Evolutionary conservation across 2,329 filamentous ascomycete genomes (phyloP).

Genomic region (Ceratocystis papillata): DNA sequence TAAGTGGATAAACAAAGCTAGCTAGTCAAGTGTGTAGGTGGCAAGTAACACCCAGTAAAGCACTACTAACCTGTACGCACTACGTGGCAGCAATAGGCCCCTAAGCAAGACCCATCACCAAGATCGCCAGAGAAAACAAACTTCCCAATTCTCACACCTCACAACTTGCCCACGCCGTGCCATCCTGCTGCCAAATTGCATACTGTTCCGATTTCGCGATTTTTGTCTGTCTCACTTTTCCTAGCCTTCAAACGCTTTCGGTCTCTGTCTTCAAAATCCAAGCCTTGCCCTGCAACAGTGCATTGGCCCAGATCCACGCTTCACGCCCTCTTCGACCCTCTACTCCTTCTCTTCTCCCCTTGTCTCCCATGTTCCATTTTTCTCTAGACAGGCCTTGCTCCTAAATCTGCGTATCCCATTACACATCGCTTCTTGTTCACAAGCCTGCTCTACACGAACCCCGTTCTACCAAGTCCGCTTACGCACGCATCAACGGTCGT

Average conservation of each 20-base stretch:
- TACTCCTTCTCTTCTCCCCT: background rate
- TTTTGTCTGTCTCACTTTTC: too few relatives aligned
- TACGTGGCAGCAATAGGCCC: constrained; percentile 9
- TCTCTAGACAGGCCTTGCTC: constrained; percentile 3
- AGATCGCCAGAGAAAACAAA: background rate
- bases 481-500: too few relatives aligned
- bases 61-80: background rate
- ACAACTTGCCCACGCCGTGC: too few relatives aligned
- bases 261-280: too few relatives aligned
- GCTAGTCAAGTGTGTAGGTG: background rate
- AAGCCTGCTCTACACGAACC: background rate
- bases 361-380: background rate
- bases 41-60: background rate
- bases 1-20: background rate
- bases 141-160: too few relatives aligned
- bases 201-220: too few relatives aligned
- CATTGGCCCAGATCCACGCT: background rate
- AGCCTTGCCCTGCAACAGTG: too few relatives aligned
- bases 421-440: background rate
- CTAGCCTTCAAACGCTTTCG: too few relatives aligned
- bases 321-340: background rate
- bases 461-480: background rate
- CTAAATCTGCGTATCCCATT: background rate
- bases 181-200: too few relatives aligned
- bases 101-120: background rate